Conservation (phyloP, 805 yeast species). For the Cyberlindnera galapagoensis region DNA sequence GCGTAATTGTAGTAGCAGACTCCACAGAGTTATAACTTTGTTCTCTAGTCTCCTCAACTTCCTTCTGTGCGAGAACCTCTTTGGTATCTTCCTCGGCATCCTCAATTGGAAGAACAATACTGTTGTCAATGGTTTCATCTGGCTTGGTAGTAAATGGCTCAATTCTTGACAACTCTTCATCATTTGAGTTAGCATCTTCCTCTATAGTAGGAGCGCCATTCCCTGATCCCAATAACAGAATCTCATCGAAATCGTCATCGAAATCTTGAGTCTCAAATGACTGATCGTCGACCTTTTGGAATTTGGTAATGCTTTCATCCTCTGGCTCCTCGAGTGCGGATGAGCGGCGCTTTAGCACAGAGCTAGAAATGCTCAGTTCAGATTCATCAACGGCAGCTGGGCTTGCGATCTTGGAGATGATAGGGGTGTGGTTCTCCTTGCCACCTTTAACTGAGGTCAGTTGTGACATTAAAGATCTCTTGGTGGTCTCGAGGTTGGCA, state of each 20-base stretch:
- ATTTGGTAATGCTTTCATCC: slow-evolving; percentile 8
- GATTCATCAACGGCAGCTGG: too few species aligned
- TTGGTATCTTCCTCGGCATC: not conserved
- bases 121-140: slow-evolving; percentile 1
- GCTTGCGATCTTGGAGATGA: too few species aligned
- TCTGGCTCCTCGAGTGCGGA: slow-evolving; percentile 18
- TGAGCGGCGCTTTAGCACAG: slow-evolving; percentile 16
- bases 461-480: slow-evolving; percentile 16
- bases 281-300: slow-evolving; percentile 7
- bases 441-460: slow-evolving; percentile 11
- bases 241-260: slow-evolving; percentile 1
- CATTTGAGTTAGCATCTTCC: slow-evolving; percentile 22
- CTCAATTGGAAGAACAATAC: slow-evolving; percentile 8
- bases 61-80: not conserved
- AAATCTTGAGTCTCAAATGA: slow-evolving; percentile 4
- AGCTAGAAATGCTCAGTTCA: too few species aligned
- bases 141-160: slow-evolving; percentile 8
- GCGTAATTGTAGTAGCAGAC: too few species aligned
- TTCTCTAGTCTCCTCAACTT: not conserved
- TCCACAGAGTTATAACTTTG: too few species aligned
- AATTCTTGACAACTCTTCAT: slow-evolving; percentile 24
- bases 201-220: slow-evolving; percentile 13
- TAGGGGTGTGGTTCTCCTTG: slow-evolving; percentile 13
- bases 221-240: too few species aligned
- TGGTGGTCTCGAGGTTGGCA: slow-evolving; percentile 11